Conservation (phyloP, 306 rosid species). For the Castanea sativa region DNA sequence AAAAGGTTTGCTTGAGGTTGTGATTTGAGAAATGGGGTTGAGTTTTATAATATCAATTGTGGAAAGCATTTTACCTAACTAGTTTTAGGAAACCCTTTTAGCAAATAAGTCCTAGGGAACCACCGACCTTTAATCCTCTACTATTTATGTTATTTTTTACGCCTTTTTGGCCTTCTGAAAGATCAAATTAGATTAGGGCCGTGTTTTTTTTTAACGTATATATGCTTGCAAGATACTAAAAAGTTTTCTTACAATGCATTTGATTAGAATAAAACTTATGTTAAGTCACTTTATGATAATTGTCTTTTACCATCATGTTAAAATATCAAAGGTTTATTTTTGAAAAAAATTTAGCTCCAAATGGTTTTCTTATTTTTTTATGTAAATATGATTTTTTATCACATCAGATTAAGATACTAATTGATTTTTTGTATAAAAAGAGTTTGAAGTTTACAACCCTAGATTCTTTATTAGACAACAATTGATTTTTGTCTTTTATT, state of each 20-base stretch:
- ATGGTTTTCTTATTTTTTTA: no score
- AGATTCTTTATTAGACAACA: no score
- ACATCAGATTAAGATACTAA: no score
- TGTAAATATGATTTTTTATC: no score
- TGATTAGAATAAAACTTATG: no score
- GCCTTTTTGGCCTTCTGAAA: slow-evolving; percentile 33
- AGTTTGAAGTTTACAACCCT: no score
- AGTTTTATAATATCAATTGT: not conserved
- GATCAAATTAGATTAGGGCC: not conserved
- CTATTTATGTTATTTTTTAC: not conserved
- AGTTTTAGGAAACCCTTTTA: not conserved
- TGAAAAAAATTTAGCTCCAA: no score
- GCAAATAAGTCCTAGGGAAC: not conserved
- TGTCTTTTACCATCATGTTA: no score
- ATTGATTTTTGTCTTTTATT: no score
- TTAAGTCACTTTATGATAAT: no score
- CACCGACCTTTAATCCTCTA: not conserved
- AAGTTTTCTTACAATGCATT: not conserved
- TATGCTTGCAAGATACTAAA: not conserved
- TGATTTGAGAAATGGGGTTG: not conserved
- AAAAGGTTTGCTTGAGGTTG: not conserved
- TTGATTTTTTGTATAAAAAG: no score
- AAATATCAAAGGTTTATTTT: no score
- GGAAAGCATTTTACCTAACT: slow-evolving; percentile 1
- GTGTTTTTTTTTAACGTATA: not conserved